Percentiles rank a stretch among this genome's conserved stretches.
Conservation (phyloP, 1,284 basidiomycete species). For the Pterulicium gracile region DNA sequence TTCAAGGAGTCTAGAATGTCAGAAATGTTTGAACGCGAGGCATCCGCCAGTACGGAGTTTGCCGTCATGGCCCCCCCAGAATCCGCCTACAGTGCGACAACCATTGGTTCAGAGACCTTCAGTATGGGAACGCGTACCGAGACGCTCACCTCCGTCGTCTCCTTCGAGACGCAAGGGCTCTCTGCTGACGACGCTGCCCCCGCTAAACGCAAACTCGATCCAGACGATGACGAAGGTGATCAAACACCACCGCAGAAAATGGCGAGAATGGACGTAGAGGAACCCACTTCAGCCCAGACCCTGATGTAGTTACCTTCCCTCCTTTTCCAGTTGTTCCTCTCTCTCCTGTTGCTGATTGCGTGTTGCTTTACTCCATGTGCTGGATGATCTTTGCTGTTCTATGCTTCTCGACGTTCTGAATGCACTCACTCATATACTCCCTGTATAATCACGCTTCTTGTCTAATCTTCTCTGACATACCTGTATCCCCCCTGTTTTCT, state of each 20-base stretch:
- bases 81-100: too few species aligned
- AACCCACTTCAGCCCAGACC: neutral
- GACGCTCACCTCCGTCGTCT: slow-evolving; percentile 1
- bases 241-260: slow-evolving; percentile 15
- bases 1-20: neutral
- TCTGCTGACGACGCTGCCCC: slow-evolving; percentile 11
- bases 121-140: too few species aligned
- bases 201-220: slow-evolving; percentile 22
- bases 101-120: too few species aligned
- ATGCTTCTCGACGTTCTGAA: neutral
- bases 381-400: neutral
- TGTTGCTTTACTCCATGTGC: neutral
- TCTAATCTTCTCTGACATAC: neutral
- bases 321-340: neutral
- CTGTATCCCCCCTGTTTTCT: neutral
- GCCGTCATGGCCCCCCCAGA: neutral
- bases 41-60: slow-evolving; percentile 2
- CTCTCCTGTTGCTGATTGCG: too few species aligned
- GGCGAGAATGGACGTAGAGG: slow-evolving; percentile 4
- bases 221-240: slow-evolving; percentile 15
- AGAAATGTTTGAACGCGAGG: too few species aligned
- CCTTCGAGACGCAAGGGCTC: neutral
- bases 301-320: too few species aligned
- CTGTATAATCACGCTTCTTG: neutral
- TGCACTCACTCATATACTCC: neutral